Conservation (phyloP, 352 stramenopile genomes). For the Phytophthora gonapodyides region DNA sequence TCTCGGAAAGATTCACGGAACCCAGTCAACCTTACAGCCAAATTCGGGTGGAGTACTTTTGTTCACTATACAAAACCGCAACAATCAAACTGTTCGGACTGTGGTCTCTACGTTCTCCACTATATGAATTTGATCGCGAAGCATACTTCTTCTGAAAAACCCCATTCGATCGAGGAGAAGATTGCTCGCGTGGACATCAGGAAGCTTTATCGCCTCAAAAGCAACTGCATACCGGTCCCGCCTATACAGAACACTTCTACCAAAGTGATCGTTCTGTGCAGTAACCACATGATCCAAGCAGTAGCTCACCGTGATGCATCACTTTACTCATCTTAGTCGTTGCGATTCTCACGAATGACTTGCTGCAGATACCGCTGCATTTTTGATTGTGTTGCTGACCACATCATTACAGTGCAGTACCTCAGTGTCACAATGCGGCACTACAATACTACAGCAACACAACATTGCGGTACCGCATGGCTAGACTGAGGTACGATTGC, state of each 20-base stretch:
- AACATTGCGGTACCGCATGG: too few relatives aligned
- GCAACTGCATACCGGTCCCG: neutral
- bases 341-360: too few relatives aligned
- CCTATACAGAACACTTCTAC: neutral
- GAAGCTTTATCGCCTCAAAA: neutral
- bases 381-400: too few relatives aligned
- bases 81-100: conserved; percentile 5
- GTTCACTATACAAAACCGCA: conserved; percentile 2
- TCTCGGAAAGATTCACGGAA: neutral
- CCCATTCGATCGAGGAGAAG: neutral
- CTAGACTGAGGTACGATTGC: too few relatives aligned
- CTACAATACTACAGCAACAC: too few relatives aligned
- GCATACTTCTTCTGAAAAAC: neutral
- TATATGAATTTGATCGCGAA: conserved; percentile 9
- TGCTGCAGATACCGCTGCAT: too few relatives aligned
- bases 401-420: too few relatives aligned
- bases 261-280: too few relatives aligned
- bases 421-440: too few relatives aligned
- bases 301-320: too few relatives aligned
- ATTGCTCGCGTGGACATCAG: neutral
- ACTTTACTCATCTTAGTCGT: too few relatives aligned
- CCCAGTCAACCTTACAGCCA: neutral
- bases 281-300: too few relatives aligned
- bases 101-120: conserved; percentile 6
- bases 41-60: conserved; percentile 1